Conservation (phyloP, 345 rosid species). For the Hirschfeldia incana region DNA sequence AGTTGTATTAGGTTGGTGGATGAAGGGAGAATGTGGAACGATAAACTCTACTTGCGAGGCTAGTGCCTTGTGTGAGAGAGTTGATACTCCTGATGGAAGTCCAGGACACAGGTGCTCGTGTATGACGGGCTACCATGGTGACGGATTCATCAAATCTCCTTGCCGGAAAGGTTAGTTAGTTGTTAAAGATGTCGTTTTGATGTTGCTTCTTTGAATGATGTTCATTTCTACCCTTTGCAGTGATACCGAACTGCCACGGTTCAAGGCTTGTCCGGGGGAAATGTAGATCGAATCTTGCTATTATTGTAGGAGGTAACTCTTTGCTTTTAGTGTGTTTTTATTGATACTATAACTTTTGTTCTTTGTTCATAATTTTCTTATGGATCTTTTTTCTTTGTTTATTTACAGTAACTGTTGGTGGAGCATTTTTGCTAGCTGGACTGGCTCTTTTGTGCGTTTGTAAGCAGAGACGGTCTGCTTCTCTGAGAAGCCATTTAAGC, state of each 20-base stretch:
- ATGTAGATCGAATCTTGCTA: slow-evolving; percentile 48
- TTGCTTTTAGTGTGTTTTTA: background rate
- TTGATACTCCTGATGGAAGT: slow-evolving; percentile 17
- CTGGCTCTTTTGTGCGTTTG: slow-evolving; percentile 51
- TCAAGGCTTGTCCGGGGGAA: slow-evolving; percentile 42
- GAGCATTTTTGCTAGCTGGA: slow-evolving; percentile 51
- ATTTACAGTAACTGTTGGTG: slow-evolving; percentile 57
- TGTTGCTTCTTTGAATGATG: background rate
- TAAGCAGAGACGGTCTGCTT: slow-evolving; percentile 41
- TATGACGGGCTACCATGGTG: slow-evolving; percentile 51
- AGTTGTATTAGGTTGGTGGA: slow-evolving; percentile 74
- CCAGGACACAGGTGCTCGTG: slow-evolving; percentile 63
- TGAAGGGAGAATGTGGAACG: slow-evolving; percentile 38
- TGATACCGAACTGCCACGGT: slow-evolving; percentile 46
- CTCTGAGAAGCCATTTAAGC: slow-evolving; percentile 51
- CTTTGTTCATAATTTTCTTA: background rate
- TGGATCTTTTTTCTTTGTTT: slow-evolving; percentile 19
- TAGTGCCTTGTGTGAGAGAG: slow-evolving; percentile 26
- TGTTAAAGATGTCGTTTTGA: background rate
- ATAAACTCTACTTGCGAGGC: slow-evolving; percentile 30
- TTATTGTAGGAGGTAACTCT: slow-evolving; percentile 69
- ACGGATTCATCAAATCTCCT: slow-evolving; percentile 52
- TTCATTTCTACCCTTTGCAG: background rate
- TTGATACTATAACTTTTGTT: background rate
- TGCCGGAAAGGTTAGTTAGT: slow-evolving; percentile 62